A percentile compares a stretch with the other conserved stretches of the same genome.
phyloP scores from a whole-genome alignment of 345 rosid species.

The Lepidium didymum region DNA sequence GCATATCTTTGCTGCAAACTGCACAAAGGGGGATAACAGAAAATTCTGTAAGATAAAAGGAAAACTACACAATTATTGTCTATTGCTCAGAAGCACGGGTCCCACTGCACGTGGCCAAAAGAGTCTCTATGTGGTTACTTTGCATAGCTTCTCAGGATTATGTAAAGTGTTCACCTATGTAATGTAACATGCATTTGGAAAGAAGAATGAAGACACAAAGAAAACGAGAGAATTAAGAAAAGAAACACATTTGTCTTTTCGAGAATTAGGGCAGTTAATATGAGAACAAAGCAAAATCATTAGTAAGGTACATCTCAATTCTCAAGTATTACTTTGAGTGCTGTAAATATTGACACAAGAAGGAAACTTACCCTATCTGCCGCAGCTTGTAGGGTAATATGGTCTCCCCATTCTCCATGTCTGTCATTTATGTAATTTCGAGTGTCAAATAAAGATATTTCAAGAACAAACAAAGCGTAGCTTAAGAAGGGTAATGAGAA shows the following conservation, averaged over 20 bases:
- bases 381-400: constrained; percentile 90
- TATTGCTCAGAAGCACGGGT: background rate
- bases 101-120: background rate
- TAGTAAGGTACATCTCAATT: background rate
- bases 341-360: background rate
- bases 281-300: constrained; percentile 1
- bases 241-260: background rate
- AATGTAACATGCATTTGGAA: background rate
- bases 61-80: background rate
- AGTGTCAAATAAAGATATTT: background rate
- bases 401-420: constrained; percentile 96
- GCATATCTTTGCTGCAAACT: constrained; percentile 96
- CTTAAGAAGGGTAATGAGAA: background rate
- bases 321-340: background rate
- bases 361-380: constrained; percentile 67
- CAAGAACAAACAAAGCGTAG: background rate
- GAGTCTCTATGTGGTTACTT: background rate
- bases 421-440: constrained; percentile 31
- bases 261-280: background rate
- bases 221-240: background rate
- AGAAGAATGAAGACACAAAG: background rate
- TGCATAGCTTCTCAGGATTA: background rate
- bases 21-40: constrained; percentile 22
- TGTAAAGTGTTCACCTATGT: background rate
- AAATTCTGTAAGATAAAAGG: background rate